A percentile compares a stretch with the other conserved stretches of the same genome.
Evolutionary conservation across 495 filamentous ascomycete genomes (phyloP).

Genomic region (Venustampulla echinocandica): DNA sequence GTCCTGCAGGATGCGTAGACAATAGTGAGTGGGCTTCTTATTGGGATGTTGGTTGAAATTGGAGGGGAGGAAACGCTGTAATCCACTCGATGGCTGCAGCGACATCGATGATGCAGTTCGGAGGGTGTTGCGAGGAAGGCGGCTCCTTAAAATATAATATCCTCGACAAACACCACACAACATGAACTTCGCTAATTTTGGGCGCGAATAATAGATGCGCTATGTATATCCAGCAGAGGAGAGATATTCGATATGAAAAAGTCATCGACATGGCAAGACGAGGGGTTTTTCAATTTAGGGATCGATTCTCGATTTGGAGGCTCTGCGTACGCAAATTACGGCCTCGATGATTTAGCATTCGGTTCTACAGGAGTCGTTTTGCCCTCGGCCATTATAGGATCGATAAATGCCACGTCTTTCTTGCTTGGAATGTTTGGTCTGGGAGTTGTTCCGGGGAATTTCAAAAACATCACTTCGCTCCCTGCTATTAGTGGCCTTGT

Average conservation of each 20-base stretch:
- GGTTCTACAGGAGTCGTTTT: constrained; percentile 32
- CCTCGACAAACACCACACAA: no score
- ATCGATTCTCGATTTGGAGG: constrained; percentile 42
- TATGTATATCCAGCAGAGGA: constrained; percentile 37
- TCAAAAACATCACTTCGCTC: constrained; percentile 27
- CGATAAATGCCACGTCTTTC: constrained; percentile 45
- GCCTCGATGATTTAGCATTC: constrained; percentile 45
- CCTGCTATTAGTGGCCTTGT: constrained; percentile 33
- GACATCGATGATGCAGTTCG: no score
- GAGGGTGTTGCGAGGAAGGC: no score
- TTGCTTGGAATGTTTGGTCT: constrained; percentile 52
- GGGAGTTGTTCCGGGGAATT: constrained; percentile 36
- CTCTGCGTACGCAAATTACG: constrained; percentile 47
- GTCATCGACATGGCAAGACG: constrained; percentile 48
- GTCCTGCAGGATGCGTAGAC: constrained; percentile 38
- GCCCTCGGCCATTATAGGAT: constrained; percentile 36
- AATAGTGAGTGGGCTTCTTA: constrained; percentile 21
- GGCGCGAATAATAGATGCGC: constrained; percentile 11
- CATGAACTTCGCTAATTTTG: constrained; percentile 1
- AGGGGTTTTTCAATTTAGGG: constrained; percentile 46
- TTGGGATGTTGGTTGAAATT: constrained; percentile 11
- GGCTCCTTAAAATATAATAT: no score
- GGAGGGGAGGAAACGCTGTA: neutral
- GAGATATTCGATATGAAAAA: constrained; percentile 39
- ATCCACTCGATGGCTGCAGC: no score